phyloP scores from a whole-genome alignment of 192 early-diverging fungal genomes.

The Dispira parvispora region DNA sequence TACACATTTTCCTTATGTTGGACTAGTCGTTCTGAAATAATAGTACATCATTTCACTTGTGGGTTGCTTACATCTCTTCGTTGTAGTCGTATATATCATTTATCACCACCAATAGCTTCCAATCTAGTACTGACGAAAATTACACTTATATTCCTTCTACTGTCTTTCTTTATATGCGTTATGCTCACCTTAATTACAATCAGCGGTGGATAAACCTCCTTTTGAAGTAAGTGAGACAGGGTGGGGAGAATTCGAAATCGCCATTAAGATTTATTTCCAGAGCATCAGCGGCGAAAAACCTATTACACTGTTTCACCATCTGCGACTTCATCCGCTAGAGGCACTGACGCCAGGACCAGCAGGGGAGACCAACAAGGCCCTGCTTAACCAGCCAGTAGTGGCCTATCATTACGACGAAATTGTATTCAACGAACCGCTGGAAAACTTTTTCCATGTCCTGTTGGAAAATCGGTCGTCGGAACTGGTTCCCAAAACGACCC shows the following conservation, averaged over 20 bases:
- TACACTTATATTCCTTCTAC: no score
- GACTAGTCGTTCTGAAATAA: no score
- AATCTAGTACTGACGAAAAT: no score
- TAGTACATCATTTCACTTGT: no score
- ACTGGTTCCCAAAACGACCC: slow-evolving; percentile 16
- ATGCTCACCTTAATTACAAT: neutral
- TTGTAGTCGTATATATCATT: no score
- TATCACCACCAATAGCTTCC: no score
- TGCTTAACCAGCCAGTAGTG: slow-evolving; percentile 46
- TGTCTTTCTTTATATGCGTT: no score
- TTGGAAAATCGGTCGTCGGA: slow-evolving; percentile 5
- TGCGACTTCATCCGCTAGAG: slow-evolving; percentile 79
- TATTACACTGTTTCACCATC: slow-evolving; percentile 71
- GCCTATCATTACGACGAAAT: slow-evolving; percentile 72
- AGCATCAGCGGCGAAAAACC: slow-evolving; percentile 59
- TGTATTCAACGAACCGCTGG: slow-evolving; percentile 21
- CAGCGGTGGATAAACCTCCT: slow-evolving; percentile 63
- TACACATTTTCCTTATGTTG: no score
- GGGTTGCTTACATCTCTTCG: no score
- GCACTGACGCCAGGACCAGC: slow-evolving; percentile 29
- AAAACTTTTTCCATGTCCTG: neutral
- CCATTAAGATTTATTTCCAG: slow-evolving; percentile 79
- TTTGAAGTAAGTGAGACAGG: slow-evolving; percentile 92
- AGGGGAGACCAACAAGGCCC: slow-evolving; percentile 15
- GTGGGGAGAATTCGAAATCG: slow-evolving; percentile 98